Conservation (phyloP, 2,329 filamentous ascomycete genomes). For the Stachybotrys elegans region DNA sequence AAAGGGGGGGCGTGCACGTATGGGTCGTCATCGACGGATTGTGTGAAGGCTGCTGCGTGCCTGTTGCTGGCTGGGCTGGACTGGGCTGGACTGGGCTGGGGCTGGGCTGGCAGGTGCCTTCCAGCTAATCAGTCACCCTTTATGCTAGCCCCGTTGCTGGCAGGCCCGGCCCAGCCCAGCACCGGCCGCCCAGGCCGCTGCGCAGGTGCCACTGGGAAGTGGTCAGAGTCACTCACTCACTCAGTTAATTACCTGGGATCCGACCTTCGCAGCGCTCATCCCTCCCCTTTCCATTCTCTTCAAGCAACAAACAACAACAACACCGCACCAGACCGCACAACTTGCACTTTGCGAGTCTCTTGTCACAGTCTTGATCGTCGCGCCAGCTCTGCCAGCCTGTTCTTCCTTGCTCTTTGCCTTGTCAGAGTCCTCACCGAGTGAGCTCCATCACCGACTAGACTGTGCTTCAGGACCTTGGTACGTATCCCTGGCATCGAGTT, state of each 20-base stretch:
- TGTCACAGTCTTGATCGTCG: slow-evolving; percentile 58
- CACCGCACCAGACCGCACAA: slow-evolving; percentile 42
- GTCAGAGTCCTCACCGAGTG: slow-evolving; percentile 18
- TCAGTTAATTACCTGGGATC: slow-evolving; percentile 19
- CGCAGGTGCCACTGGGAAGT: neutral
- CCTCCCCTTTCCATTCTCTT: slow-evolving; percentile 29
- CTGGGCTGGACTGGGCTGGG: no score
- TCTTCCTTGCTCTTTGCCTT: slow-evolving; percentile 19
- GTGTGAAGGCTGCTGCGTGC: no score
- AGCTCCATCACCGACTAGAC: slow-evolving; percentile 16
- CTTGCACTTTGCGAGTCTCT: slow-evolving; percentile 49
- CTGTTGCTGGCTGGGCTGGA: no score
- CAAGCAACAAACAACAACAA: slow-evolving; percentile 51
- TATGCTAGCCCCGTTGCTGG: no score
- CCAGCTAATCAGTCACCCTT: no score
- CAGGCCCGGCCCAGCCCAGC: no score
- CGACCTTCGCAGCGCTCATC: slow-evolving; percentile 23
- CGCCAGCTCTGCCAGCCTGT: slow-evolving; percentile 40
- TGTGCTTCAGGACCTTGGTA: slow-evolving; percentile 27
- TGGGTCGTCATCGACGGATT: no score
- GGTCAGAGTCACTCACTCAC: slow-evolving; percentile 1
- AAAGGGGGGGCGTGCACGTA: no score
- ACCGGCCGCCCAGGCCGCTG: no score
- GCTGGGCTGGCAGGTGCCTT: no score
- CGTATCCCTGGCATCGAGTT: no score